A percentile compares a stretch with the other conserved stretches of the same genome.
These are phyloP conservation scores for Micractinium conductrix DNA, from an alignment of 139 green algal genomes.

Conservation along the genomic window DNA sequence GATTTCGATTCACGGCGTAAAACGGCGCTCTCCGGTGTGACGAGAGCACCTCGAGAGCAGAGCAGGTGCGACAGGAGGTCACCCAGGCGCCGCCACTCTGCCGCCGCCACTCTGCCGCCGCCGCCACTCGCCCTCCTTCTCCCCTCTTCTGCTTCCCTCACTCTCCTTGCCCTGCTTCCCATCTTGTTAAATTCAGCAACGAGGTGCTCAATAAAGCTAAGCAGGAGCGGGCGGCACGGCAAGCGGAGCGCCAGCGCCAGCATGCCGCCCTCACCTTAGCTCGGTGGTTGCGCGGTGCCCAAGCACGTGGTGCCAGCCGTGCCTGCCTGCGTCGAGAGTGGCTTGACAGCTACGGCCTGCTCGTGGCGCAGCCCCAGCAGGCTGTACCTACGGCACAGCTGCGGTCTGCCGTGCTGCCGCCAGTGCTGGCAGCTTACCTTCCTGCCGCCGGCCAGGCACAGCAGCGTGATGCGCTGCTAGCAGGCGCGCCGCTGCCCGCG, in stretches of 20 bases:
- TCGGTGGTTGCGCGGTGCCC: slow-evolving; percentile 12
- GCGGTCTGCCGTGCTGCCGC: background rate
- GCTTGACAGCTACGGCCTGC: background rate
- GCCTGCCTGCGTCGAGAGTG: slow-evolving; percentile 5
- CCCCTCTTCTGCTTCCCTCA: background rate
- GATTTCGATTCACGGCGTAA: too few relatives aligned
- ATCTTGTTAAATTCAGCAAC: background rate
- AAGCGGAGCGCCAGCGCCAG: slow-evolving; percentile 17
- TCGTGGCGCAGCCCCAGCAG: slow-evolving; percentile 19
- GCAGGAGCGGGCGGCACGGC: slow-evolving; percentile 2
- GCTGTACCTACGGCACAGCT: background rate
- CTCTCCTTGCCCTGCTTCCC: background rate
- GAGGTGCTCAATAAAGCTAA: slow-evolving; percentile 32
- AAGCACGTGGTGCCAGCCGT: background rate
- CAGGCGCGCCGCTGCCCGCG: background rate
- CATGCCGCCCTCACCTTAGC: background rate
- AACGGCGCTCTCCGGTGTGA: too few relatives aligned
- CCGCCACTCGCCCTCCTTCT: background rate
- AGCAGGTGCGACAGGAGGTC: slow-evolving; percentile 16
- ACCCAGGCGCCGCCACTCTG: too few relatives aligned
- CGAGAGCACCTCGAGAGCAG: background rate
- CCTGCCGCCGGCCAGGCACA: background rate
- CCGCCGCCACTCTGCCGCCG: background rate
- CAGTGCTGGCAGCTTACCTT: slow-evolving; percentile 26
- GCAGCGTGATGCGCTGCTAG: slow-evolving; percentile 9